These are phyloP conservation scores for Prunus dulcis DNA, from an alignment of 306 rosid genomes.

Conservation along the genomic window DNA sequence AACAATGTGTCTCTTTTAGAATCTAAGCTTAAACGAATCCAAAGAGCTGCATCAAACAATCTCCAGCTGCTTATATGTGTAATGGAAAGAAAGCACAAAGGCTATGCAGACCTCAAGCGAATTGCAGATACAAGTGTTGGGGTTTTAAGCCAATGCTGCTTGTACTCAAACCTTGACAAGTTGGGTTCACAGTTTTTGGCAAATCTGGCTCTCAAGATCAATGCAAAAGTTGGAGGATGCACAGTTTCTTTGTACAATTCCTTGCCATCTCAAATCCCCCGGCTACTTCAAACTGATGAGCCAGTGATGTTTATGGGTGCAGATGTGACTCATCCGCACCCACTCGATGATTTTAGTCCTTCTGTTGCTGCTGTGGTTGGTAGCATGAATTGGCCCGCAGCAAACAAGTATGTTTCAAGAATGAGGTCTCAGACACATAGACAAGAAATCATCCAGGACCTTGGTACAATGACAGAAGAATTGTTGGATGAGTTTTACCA, in stretches of 20 bases:
- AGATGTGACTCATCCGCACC: constrained; percentile 98
- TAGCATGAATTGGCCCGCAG: constrained; percentile 99
- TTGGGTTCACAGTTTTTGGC: constrained; percentile 85
- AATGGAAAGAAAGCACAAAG: constrained; percentile 93
- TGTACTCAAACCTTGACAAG: constrained; percentile 74
- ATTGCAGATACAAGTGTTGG: constrained; percentile 92
- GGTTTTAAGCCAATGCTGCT: constrained; percentile 85
- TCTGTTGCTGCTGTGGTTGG: constrained; percentile 98
- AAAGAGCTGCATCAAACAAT: constrained; percentile 64
- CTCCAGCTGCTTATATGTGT: constrained; percentile 86
- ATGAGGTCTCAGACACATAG: constrained; percentile 98
- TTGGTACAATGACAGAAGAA: constrained; percentile 79
- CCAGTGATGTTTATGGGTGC: constrained; percentile 96
- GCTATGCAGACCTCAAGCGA: constrained; percentile 88
- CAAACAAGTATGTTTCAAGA: constrained; percentile 89
- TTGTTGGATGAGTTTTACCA: constrained; percentile 75
- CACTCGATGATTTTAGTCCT: constrained; percentile 95
- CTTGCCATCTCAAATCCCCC: constrained; percentile 80
- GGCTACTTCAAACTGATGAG: constrained; percentile 58
- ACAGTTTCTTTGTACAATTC: constrained; percentile 88
- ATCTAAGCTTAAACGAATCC: constrained; percentile 74
- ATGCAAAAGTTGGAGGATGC: constrained; percentile 98
- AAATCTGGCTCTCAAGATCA: constrained; percentile 91
- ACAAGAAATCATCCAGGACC: constrained; percentile 90
- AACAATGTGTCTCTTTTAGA: constrained; percentile 76